phyloP scores from a whole-genome alignment of 2,329 filamentous ascomycete genomes.

The Talaromyces amestolkiae region DNA sequence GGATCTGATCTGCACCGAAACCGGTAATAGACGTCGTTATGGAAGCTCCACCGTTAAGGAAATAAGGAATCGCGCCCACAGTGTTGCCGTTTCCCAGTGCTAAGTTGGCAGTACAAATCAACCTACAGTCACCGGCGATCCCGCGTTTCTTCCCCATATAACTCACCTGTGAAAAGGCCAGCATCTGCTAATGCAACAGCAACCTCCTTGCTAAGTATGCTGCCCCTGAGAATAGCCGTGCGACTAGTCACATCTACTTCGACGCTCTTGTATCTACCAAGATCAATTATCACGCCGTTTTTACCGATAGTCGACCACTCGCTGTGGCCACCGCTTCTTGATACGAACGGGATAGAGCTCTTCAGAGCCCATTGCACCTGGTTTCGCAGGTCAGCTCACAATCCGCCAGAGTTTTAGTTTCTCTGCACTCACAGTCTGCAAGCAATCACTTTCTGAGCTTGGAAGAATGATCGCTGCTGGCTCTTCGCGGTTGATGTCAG shows the following conservation, averaged over 20 bases:
- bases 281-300: slow-evolving; percentile 7
- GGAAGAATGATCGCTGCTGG: slow-evolving; percentile 5
- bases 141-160: not conserved
- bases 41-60: slow-evolving; percentile 6
- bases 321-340: slow-evolving; percentile 10
- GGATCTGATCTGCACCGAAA: slow-evolving; percentile 8
- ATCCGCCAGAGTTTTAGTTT: not conserved
- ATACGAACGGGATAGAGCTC: slow-evolving; percentile 2
- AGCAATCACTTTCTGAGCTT: not conserved
- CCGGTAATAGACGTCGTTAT: slow-evolving; percentile 7
- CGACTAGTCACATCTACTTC: not conserved
- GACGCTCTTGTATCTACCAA: not conserved
- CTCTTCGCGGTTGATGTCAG: slow-evolving; percentile 3
- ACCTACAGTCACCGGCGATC: not conserved
- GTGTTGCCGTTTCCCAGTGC: slow-evolving; percentile 12
- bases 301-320: slow-evolving; percentile 11
- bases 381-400: not conserved
- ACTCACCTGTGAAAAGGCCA: slow-evolving; percentile 6
- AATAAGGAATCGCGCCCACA: slow-evolving; percentile 14
- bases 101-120: not conserved
- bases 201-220: slow-evolving; percentile 6
- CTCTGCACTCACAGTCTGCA: not conserved
- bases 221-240: not conserved
- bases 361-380: slow-evolving; percentile 7
- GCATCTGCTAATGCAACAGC: not conserved